phyloP scores from a whole-genome alignment of 1,284 basidiomycete genomes.

The Coniferiporia sulphurascens region DNA sequence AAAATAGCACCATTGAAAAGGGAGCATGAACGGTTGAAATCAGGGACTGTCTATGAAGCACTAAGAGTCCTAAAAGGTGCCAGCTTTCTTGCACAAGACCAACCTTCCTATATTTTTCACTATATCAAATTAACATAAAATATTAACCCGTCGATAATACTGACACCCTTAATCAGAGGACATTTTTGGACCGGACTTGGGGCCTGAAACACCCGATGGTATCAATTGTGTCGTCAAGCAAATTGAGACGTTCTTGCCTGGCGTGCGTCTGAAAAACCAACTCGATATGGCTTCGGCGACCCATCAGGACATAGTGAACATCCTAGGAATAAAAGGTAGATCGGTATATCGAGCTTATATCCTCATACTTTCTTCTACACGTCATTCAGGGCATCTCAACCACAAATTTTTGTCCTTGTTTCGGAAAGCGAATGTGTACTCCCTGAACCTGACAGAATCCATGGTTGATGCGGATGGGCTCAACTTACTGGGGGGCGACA shows the following conservation, averaged over 20 bases:
- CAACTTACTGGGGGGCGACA: slow-evolving; percentile 37
- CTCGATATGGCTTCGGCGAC: slow-evolving; percentile 5
- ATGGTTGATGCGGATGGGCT: slow-evolving; percentile 44
- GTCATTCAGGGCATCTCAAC: slow-evolving; percentile 36
- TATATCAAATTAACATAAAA: background rate
- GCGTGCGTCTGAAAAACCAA: slow-evolving; percentile 1
- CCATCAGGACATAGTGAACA: slow-evolving; percentile 16
- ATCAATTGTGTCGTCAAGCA: slow-evolving; percentile 1
- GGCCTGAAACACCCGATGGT: background rate
- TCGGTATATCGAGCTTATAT: background rate
- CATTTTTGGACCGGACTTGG: background rate
- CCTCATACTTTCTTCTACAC: background rate
- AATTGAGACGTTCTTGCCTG: slow-evolving; percentile 7
- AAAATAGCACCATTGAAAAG: background rate
- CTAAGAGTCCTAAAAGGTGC: slow-evolving; percentile 1
- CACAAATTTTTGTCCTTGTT: slow-evolving; percentile 34
- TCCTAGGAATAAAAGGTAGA: slow-evolving; percentile 11
- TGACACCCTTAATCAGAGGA: background rate
- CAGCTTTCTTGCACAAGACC: background rate
- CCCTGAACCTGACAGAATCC: slow-evolving; percentile 39
- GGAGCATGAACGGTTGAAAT: background rate
- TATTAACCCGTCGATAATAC: background rate
- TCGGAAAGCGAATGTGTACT: slow-evolving; percentile 34
- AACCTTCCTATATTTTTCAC: background rate
- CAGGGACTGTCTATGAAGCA: background rate